Conservation (phyloP, 495 filamentous ascomycete species). For the Penicillium waksmanii region DNA sequence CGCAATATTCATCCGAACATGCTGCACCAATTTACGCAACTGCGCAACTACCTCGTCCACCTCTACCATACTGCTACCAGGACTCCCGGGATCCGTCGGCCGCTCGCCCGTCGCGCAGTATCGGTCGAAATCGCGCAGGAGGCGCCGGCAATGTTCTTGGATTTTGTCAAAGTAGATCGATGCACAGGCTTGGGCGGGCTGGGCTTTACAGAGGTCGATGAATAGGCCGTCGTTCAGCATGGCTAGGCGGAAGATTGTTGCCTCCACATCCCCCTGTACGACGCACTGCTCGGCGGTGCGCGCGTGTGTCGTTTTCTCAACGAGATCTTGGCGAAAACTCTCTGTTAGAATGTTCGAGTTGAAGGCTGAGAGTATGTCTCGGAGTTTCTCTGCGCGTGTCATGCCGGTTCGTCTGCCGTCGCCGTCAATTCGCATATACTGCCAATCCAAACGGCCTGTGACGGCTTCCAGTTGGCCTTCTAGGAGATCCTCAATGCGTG, state of each 20-base stretch:
- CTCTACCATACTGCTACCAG: conserved; percentile 25
- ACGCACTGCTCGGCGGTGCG: conserved; percentile 48
- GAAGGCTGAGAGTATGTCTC: conserved; percentile 57
- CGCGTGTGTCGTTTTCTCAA: conserved; percentile 30
- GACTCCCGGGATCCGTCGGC: conserved; percentile 19
- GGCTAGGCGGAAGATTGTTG: conserved; percentile 55
- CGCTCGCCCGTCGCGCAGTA: conserved; percentile 44
- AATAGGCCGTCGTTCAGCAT: conserved; percentile 52
- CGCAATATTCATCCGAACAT: conserved; percentile 41
- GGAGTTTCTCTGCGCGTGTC: conserved; percentile 45
- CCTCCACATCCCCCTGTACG: conserved; percentile 53
- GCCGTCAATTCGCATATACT: conserved; percentile 33
- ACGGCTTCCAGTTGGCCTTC: conserved; percentile 41
- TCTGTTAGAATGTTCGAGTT: conserved; percentile 44
- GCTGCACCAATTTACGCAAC: conserved; percentile 40
- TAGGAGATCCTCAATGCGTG: conserved; percentile 43
- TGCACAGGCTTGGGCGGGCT: conserved; percentile 51
- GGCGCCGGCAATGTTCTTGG: conserved; percentile 38
- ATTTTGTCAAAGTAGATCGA: conserved; percentile 54
- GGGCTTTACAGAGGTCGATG: conserved; percentile 48
- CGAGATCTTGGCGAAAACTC: conserved; percentile 48
- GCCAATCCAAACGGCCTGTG: conserved; percentile 44
- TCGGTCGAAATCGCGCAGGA: conserved; percentile 46
- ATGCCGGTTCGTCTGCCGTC: conserved; percentile 31
- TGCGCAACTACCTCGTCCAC: conserved; percentile 38